phyloP scores from a whole-genome alignment of 805 yeast species.

The Tetrapisispora namnaoensis region DNA sequence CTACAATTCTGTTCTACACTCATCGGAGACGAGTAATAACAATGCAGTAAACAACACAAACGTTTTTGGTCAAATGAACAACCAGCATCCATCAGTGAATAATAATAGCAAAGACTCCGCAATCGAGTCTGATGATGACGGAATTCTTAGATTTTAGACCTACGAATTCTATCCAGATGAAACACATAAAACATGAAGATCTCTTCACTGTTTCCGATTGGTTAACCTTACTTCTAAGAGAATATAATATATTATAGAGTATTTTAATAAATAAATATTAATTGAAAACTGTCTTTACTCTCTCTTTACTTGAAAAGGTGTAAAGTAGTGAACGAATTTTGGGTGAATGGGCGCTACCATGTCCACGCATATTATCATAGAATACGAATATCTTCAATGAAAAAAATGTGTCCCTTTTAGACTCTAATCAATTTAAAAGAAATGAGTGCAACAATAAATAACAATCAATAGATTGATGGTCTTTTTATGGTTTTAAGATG shows the following conservation, averaged over 20 bases:
- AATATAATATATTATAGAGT: too few species aligned
- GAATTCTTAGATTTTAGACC: slow-evolving; percentile 1
- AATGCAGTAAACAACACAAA: not conserved
- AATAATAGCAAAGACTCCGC: not conserved
- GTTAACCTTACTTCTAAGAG: too few species aligned
- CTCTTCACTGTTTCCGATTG: too few species aligned
- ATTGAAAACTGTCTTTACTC: too few species aligned
- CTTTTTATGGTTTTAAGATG: too few species aligned
- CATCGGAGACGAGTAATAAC: not conserved
- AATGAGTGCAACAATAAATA: not conserved
- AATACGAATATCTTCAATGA: not conserved
- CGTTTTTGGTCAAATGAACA: too few species aligned
- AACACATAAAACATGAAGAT: too few species aligned
- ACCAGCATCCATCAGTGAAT: not conserved
- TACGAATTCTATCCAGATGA: too few species aligned
- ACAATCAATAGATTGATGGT: not conserved
- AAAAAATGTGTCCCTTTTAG: not conserved
- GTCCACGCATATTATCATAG: not conserved
- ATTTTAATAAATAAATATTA: too few species aligned
- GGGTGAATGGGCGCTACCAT: not conserved
- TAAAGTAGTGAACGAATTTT: too few species aligned
- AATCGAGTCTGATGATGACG: slow-evolving; percentile 1
- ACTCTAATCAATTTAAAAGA: not conserved
- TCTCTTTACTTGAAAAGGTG: too few species aligned
- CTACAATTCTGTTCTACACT: not conserved